Evolutionary conservation across 1,284 basidiomycete species (phyloP).

Genomic region (Rhodotorula sp.): DNA sequence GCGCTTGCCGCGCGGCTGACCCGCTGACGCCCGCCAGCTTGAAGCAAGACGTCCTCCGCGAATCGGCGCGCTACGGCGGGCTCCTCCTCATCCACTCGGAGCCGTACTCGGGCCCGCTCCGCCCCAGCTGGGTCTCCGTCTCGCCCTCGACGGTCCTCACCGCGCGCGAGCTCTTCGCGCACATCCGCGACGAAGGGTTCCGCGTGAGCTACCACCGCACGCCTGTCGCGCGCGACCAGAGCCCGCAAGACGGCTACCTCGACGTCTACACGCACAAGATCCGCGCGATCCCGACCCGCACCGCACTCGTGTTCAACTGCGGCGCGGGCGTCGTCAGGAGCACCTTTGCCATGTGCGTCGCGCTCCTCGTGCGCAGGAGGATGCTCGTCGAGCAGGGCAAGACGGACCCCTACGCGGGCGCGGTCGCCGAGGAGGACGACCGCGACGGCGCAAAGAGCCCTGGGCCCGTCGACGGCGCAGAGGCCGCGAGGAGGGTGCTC

Average conservation of each 20-base stretch:
- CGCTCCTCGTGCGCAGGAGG: constrained; percentile 80
- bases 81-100: constrained; percentile 78
- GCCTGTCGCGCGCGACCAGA: constrained; percentile 79
- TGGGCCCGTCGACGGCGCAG: constrained; percentile 4
- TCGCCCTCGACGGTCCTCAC: constrained; percentile 87
- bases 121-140: constrained; percentile 95
- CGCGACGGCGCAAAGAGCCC: background rate
- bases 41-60: constrained; percentile 90
- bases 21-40: constrained; percentile 50
- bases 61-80: constrained; percentile 83
- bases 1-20: background rate
- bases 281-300: constrained; percentile 79
- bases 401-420: constrained; percentile 54
- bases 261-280: constrained; percentile 56
- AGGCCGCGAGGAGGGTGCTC: constrained; percentile 31
- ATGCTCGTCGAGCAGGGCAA: constrained; percentile 77
- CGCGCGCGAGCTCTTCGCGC: constrained; percentile 80
- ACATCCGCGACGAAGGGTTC: constrained; percentile 81
- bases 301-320: constrained; percentile 88
- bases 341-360: constrained; percentile 90
- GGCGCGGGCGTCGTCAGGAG: constrained; percentile 94
- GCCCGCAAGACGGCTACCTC: constrained; percentile 78
- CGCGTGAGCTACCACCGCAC: constrained; percentile 69
- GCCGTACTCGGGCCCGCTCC: constrained; percentile 63
- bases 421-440: background rate